A percentile compares a stretch with the other conserved stretches of the same genome.
Evolutionary conservation across 305 asterid genomes (phyloP).

Genomic region (Fraxinus paxiana): DNA sequence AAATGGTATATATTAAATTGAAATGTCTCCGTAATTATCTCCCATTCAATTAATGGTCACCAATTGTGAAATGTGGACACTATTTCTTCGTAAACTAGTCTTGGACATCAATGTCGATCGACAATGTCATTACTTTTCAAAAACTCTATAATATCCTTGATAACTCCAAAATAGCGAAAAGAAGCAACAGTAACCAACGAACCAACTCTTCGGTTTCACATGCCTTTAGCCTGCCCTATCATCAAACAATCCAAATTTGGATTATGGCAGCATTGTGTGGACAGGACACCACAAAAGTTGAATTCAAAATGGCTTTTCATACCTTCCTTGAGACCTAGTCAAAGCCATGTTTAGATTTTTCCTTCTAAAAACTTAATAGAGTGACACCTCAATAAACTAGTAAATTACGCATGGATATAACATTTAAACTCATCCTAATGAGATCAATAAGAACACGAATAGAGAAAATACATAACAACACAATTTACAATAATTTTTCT

Average conservation of each 20-base stretch:
- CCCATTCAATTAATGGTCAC: neutral
- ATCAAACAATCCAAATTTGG: neutral
- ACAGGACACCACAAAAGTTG: neutral
- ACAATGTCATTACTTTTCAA: neutral
- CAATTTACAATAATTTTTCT: neutral
- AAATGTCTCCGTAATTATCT: neutral
- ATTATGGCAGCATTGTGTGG: neutral
- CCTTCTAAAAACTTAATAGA: neutral
- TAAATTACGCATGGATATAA: neutral
- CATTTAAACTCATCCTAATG: neutral
- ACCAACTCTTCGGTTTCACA: neutral
- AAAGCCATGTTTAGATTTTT: neutral
- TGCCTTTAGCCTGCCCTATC: neutral
- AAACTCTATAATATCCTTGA: neutral
- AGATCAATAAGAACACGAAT: neutral
- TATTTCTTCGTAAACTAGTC: neutral
- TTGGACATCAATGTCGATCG: neutral
- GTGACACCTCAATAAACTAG: neutral
- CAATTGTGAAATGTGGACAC: neutral
- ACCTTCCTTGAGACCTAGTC: neutral
- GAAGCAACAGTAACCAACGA: neutral
- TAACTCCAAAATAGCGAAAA: neutral
- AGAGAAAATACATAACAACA: neutral
- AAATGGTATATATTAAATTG: neutral
- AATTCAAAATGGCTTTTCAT: neutral